phyloP scores from a whole-genome alignment of 768 basidiomycete genomes.

The Pleurotus tuoliensis region DNA sequence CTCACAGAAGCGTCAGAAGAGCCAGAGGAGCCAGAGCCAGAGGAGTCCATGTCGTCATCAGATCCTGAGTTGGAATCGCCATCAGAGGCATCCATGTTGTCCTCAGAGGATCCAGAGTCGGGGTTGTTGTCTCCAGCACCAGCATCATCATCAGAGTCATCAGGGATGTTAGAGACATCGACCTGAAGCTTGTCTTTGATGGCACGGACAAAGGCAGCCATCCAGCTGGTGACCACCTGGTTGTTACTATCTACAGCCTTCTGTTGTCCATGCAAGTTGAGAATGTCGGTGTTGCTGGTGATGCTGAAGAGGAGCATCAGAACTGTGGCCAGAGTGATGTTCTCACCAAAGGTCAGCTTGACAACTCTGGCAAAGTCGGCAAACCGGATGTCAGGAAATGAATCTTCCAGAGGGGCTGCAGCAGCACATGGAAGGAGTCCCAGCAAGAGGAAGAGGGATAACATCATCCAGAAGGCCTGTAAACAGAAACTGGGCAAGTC shows the following conservation, averaged over 20 bases:
- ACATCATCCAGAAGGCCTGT: too few relatives aligned
- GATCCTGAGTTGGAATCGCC: not conserved
- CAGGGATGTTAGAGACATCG: not conserved
- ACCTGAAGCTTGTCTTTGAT: not conserved
- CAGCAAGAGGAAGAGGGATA: too few relatives aligned
- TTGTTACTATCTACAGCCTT: not conserved
- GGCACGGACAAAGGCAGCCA: not conserved
- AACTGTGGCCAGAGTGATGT: too few relatives aligned
- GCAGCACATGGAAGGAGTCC: too few relatives aligned
- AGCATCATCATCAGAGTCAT: not conserved
- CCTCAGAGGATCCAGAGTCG: not conserved
- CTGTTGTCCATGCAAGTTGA: conserved; percentile 5
- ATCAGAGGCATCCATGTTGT: not conserved
- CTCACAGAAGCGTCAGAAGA: too few relatives aligned
- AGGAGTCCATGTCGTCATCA: not conserved
- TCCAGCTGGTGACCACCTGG: not conserved
- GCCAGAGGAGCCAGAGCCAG: not conserved
- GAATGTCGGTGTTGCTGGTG: not conserved
- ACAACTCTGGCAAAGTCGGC: too few relatives aligned
- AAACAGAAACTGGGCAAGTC: too few relatives aligned
- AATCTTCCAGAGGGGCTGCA: too few relatives aligned
- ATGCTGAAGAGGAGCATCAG: not conserved
- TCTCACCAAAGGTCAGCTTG: too few relatives aligned
- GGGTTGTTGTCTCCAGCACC: too few relatives aligned
- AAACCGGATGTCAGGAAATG: too few relatives aligned